Conservation (phyloP, 148 eudicot genomes). For the Talinum fruticosum region DNA sequence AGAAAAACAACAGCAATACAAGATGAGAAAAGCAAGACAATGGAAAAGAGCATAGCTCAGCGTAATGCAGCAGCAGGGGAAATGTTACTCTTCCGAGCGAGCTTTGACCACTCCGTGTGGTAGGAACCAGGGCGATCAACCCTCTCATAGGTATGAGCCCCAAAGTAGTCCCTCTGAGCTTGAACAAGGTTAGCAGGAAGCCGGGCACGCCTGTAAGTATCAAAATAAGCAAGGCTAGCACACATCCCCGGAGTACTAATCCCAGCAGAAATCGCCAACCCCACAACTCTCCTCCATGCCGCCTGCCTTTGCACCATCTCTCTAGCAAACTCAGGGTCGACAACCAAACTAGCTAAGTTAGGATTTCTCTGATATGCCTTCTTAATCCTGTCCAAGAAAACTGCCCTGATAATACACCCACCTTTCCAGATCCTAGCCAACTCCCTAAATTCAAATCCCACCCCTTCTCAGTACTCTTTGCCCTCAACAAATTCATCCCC, state of each 20-base stretch:
- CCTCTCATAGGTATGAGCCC: conserved; percentile 89
- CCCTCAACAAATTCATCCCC: conserved; percentile 79
- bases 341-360: conserved; percentile 60
- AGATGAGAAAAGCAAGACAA: conserved; percentile 13
- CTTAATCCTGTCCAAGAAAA: conserved; percentile 77
- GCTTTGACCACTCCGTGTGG: conserved; percentile 92
- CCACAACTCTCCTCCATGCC: conserved; percentile 85
- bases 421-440: conserved; percentile 89
- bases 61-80: conserved; percentile 27
- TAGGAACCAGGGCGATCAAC: conserved; percentile 63
- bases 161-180: conserved; percentile 92
- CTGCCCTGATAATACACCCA: conserved; percentile 82
- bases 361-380: conserved; percentile 74
- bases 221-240: conserved; percentile 78
- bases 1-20: conserved; percentile 29
- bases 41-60: conserved; percentile 24
- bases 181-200: conserved; percentile 89
- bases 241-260: conserved; percentile 82
- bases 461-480: conserved; percentile 63
- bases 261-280: conserved; percentile 66
- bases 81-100: conserved; percentile 50
- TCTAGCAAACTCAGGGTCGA: conserved; percentile 81
- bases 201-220: conserved; percentile 69
- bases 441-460: conserved; percentile 80
- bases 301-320: conserved; percentile 91